A percentile compares a stretch with the other conserved stretches of the same genome.
These are phyloP conservation scores for Lathyrus aphaca DNA, from an alignment of 306 rosid genomes.

Conservation along the genomic window DNA sequence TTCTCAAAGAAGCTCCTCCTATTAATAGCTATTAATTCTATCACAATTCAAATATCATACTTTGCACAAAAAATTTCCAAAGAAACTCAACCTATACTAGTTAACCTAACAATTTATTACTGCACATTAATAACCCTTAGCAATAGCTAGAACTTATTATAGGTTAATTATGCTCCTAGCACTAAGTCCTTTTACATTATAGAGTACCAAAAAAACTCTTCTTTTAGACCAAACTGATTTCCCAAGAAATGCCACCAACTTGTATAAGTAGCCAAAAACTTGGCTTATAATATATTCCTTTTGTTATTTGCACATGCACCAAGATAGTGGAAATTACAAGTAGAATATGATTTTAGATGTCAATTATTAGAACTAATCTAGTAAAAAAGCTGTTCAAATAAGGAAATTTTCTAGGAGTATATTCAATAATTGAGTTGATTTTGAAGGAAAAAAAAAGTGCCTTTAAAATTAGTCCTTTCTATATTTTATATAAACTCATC, in stretches of 20 bases:
- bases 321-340: not conserved
- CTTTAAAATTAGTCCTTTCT: not conserved
- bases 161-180: not conserved
- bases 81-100: not conserved
- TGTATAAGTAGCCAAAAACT: not conserved
- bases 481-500: not conserved
- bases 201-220: not conserved
- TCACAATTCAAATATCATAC: not conserved
- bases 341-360: not conserved
- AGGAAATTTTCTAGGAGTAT: not conserved
- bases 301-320: not conserved
- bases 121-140: not conserved
- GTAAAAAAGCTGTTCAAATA: no score
- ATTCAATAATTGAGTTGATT: not conserved
- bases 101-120: not conserved
- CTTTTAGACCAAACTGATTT: slow-evolving; percentile 2
- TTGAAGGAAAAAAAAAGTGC: not conserved
- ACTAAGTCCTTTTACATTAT: not conserved
- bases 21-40: no score
- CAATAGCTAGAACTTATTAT: no score
- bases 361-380: not conserved
- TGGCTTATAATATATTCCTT: not conserved
- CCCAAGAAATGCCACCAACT: not conserved
- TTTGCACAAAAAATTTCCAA: slow-evolving; percentile 3
- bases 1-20: not conserved